Evolutionary conservation across 345 rosid genomes (phyloP).

Genomic region (Populus davidiana): DNA sequence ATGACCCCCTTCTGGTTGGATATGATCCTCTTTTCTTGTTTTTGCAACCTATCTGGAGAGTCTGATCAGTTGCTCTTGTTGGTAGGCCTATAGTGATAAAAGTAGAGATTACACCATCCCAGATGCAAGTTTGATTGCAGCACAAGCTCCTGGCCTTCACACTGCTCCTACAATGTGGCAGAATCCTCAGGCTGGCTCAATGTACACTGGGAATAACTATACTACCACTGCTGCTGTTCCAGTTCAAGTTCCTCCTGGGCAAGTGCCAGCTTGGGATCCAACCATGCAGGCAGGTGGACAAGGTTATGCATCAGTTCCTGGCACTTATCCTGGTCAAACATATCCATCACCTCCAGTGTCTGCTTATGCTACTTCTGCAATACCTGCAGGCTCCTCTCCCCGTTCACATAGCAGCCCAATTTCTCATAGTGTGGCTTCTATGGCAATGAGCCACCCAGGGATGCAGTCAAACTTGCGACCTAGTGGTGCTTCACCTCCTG

Average conservation of each 20-base stretch:
- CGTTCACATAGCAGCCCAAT: slow-evolving; percentile 25
- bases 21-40: slow-evolving; percentile 2
- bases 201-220: slow-evolving; percentile 44
- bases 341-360: slow-evolving; percentile 28
- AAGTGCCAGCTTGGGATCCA: slow-evolving; percentile 46
- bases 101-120: slow-evolving; percentile 92
- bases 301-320: slow-evolving; percentile 27
- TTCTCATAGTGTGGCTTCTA: slow-evolving; percentile 19
- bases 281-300: slow-evolving; percentile 33
- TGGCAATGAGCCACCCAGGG: slow-evolving; percentile 35
- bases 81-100: slow-evolving; percentile 85
- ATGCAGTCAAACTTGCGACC: slow-evolving; percentile 31
- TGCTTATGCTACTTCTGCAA: slow-evolving; percentile 27
- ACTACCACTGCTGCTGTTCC: slow-evolving; percentile 35
- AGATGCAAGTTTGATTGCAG: slow-evolving; percentile 48
- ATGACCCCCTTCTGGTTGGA: slow-evolving; percentile 11
- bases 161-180: slow-evolving; percentile 62
- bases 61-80: slow-evolving; percentile 8
- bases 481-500: slow-evolving; percentile 33
- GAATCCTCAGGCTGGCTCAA: slow-evolving; percentile 46
- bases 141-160: slow-evolving; percentile 43
- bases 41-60: neutral
- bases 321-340: slow-evolving; percentile 35
- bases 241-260: slow-evolving; percentile 37
- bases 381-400: slow-evolving; percentile 39